Evolutionary conservation across 768 basidiomycete genomes (phyloP), one percentile per base, ranked within the genome.

Genomic region (Xerocomellus amylosporus): DNA sequence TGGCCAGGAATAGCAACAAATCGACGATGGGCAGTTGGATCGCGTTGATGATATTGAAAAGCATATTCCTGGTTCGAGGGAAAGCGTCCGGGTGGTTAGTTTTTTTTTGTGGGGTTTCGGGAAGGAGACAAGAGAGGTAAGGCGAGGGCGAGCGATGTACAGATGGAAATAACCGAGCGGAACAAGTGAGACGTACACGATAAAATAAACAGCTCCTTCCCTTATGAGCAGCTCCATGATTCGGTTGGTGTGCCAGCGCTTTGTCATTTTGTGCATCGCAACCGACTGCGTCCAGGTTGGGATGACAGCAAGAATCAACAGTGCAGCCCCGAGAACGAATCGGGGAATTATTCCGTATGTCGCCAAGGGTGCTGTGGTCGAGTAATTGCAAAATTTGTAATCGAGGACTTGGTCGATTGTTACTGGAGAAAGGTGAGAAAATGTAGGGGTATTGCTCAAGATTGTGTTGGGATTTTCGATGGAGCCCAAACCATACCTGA

Each of bases 151-250:
- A 13, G 22, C 4, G 15, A 37, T 14, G 17, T 17, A 24, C 13
- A 22, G 22, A 7, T 30, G 8, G 28, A 36, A 22, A 8, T 28
- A 15, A 26, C 8, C 19, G 9, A 47, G 24, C 19, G n/a, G 7
- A 20, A 12, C 6, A 14, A 17, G 38, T 14, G 5, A 9, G 7
- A 53, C 62, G 4, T 38, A 64, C 62, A 55, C 33, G n/a, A 57
- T 1, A 19, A 61, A 64, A 42, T 64, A 64, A 3, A 43, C n/a
- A 1, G 49, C n/a, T 2, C 59, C 62, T 19, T 64, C 59, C 5
- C 37, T 44, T 12, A 43, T 10, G n/a, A 63, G 49, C 1, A 54
- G 31, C 13, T 33, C 8, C 44, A 64, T 52, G 15, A 24, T 37
- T 0, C n/a, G 49, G 24, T 51, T 64, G 5, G 20, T 19, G 5